Evolutionary conservation across 2,329 filamentous ascomycete genomes (phyloP).

Genomic region (Hymenoscyphus infarciens): DNA sequence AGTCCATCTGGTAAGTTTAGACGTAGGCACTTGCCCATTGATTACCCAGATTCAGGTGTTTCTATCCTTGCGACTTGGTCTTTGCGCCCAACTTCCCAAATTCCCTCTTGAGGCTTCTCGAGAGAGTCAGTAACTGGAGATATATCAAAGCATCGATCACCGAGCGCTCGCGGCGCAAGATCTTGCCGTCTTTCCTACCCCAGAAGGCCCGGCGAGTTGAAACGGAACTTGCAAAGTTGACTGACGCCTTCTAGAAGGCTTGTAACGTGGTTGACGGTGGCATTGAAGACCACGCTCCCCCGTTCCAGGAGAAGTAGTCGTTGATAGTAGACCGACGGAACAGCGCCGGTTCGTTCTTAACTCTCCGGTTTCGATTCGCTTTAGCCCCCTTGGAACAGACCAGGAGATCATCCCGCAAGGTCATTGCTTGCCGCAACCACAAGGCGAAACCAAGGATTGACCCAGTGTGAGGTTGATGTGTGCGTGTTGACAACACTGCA

Average conservation of each 20-base stretch:
- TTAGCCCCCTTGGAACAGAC: conserved; percentile 23
- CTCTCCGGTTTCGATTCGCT: conserved; percentile 8
- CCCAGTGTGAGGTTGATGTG: conserved; percentile 27
- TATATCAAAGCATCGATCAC: conserved; percentile 19
- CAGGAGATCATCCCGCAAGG: conserved; percentile 28
- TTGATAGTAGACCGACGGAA: conserved; percentile 12
- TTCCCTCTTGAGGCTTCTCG: not conserved
- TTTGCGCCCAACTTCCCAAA: conserved; percentile 12
- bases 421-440: conserved; percentile 25
- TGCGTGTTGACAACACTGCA: conserved; percentile 24
- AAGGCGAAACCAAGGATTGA: conserved; percentile 28
- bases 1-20: conserved; percentile 8
- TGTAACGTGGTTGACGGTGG: conserved; percentile 11
- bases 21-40: conserved; percentile 17
- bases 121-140: conserved; percentile 6
- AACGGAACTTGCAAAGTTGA: conserved; percentile 6
- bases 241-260: conserved; percentile 22
- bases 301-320: not conserved
- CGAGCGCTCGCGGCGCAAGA: conserved; percentile 18
- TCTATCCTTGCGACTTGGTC: conserved; percentile 24
- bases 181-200: conserved; percentile 19
- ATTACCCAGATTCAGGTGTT: conserved; percentile 14
- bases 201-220: conserved; percentile 11
- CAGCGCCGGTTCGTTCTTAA: conserved; percentile 4
- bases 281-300: conserved; percentile 6